These are phyloP conservation scores for Monosporascus sp. DNA, from an alignment of 2,329 filamentous ascomycete species.

Conservation along the genomic window DNA sequence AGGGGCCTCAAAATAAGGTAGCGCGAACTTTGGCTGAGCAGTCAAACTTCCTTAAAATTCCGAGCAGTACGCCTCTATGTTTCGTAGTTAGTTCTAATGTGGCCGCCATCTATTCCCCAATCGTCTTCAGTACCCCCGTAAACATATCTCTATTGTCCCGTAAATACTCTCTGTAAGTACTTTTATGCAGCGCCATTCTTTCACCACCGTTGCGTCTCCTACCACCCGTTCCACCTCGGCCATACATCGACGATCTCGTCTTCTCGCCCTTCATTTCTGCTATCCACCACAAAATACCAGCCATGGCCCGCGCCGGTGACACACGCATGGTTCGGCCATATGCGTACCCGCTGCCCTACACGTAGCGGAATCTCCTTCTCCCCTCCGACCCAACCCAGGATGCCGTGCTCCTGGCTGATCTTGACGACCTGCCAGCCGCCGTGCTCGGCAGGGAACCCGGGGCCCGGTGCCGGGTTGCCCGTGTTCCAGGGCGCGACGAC, in stretches of 20 bases:
- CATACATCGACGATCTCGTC: conserved; percentile 70
- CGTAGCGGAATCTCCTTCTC: conserved; percentile 41
- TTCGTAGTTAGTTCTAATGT: no score
- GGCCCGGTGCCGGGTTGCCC: conserved; percentile 28
- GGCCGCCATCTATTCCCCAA: neutral
- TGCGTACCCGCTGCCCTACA: conserved; percentile 60
- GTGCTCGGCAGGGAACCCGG: conserved; percentile 36
- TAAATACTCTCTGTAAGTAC: no score
- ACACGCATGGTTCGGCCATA: conserved; percentile 81
- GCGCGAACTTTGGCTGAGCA: no score
- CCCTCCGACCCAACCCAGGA: conserved; percentile 53
- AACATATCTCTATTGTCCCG: no score
- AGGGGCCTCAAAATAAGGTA: neutral
- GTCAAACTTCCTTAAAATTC: no score
- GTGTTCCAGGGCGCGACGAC: conserved; percentile 56
- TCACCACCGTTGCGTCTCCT: conserved; percentile 10
- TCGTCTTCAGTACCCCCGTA: neutral
- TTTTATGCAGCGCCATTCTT: no score
- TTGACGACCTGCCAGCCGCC: conserved; percentile 62
- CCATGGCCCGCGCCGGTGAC: conserved; percentile 66
- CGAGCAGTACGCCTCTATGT: no score
- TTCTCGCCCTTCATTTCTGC: conserved; percentile 43
- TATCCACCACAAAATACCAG: conserved; percentile 71
- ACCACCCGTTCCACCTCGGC: conserved; percentile 68
- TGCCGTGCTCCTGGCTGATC: conserved; percentile 74